Evolutionary conservation across 2,329 filamentous ascomycete species (phyloP).

Genomic region (Xylariaceae sp.): DNA sequence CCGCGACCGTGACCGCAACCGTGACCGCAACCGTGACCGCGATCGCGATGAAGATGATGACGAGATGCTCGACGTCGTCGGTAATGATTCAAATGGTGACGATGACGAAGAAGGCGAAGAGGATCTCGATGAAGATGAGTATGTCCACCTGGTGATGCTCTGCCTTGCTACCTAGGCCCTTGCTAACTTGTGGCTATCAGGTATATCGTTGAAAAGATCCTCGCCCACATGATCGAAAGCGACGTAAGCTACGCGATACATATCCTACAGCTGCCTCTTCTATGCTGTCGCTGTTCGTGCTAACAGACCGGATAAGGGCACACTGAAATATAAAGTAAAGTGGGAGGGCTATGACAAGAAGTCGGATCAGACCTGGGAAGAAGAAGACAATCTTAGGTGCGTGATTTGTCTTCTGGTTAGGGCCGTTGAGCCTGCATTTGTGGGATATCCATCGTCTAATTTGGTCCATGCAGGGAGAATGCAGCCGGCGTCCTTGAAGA

Average conservation of each 20-base stretch:
- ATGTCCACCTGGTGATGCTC: not conserved
- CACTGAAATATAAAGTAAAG: conserved; percentile 65
- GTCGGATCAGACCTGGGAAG: conserved; percentile 73
- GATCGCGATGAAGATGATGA: conserved; percentile 28
- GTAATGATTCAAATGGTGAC: conserved; percentile 19
- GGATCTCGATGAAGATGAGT: conserved; percentile 33
- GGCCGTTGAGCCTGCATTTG: conserved; percentile 8
- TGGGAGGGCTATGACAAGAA: conserved; percentile 75
- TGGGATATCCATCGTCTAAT: not conserved
- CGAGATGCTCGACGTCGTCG: conserved; percentile 21
- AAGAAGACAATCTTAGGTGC: conserved; percentile 64
- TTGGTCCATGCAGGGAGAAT: conserved; percentile 43
- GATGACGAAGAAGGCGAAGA: conserved; percentile 30
- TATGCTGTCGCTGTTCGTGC: not conserved
- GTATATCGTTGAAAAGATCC: conserved; percentile 71
- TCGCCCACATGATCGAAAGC: conserved; percentile 58
- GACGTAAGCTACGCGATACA: conserved; percentile 39
- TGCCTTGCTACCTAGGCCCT: not conserved
- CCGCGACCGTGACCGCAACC: conserved; percentile 17
- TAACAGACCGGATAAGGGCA: conserved; percentile 38
- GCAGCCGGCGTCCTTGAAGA: conserved; percentile 58
- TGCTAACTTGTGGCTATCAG: conserved; percentile 38
- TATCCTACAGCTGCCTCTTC: not conserved
- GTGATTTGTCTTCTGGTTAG: conserved; percentile 21
- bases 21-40: not conserved